These are phyloP conservation scores for Rusavskia elegans DNA, from an alignment of 495 filamentous ascomycete species.

Conservation along the genomic window DNA sequence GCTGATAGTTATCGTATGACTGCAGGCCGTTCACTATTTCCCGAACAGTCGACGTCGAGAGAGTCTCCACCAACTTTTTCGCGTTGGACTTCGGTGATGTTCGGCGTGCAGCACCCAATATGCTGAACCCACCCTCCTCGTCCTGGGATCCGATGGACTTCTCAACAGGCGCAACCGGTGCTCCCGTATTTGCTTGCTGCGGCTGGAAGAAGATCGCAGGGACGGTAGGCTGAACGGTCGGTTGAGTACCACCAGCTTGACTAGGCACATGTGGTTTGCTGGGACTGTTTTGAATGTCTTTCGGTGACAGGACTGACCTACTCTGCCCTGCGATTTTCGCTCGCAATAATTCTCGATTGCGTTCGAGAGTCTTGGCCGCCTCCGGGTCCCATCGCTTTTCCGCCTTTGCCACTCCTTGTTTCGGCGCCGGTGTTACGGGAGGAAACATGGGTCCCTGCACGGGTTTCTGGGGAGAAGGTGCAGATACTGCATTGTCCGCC, in stretches of 20 bases:
- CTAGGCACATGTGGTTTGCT: slow-evolving; percentile 1
- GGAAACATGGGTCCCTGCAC: background rate
- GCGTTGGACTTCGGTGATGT: background rate
- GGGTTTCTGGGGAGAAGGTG: background rate
- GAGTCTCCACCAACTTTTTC: background rate
- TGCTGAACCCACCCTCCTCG: background rate
- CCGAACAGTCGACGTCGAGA: background rate
- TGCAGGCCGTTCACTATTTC: background rate
- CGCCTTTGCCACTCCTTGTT: background rate
- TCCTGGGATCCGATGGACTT: too few relatives aligned
- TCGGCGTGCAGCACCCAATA: background rate
- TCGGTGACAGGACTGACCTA: background rate
- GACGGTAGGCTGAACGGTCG: background rate
- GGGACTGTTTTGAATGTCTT: background rate
- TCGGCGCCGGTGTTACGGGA: background rate
- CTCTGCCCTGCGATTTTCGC: background rate
- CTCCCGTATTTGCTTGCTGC: too few relatives aligned
- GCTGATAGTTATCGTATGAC: background rate
- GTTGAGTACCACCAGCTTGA: background rate
- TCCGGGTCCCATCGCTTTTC: background rate
- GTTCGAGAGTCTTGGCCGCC: background rate
- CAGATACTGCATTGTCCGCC: background rate
- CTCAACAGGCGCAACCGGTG: too few relatives aligned
- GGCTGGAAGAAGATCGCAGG: too few relatives aligned
- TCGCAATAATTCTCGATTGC: background rate